These are phyloP conservation scores for Aspergillus sparsus DNA, from an alignment of 495 filamentous ascomycete species.

Conservation along the genomic window DNA sequence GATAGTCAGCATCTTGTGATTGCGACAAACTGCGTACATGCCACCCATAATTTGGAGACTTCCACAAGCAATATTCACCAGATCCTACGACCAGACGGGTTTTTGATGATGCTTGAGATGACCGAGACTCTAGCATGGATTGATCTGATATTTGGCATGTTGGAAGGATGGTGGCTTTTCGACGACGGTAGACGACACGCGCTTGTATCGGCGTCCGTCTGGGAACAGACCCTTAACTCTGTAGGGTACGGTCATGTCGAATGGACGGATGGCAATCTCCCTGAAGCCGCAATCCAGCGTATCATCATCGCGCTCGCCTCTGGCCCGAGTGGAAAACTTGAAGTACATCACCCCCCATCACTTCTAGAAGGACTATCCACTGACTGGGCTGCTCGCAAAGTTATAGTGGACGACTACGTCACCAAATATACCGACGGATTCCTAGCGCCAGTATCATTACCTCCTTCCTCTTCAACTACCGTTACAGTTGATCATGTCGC, in stretches of 20 bases:
- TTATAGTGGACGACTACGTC: no score
- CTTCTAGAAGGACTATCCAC: no score
- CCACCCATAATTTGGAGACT: slow-evolving; percentile 35
- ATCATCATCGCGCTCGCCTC: no score
- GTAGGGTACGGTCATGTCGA: slow-evolving; percentile 38
- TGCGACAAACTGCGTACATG: slow-evolving; percentile 51
- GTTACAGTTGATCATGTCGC: no score
- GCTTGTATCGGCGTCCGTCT: slow-evolving; percentile 27
- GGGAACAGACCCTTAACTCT: slow-evolving; percentile 33
- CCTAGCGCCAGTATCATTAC: no score
- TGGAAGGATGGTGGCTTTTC: slow-evolving; percentile 55
- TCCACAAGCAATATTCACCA: slow-evolving; percentile 35
- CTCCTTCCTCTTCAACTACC: no score
- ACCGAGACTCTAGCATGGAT: slow-evolving; percentile 42
- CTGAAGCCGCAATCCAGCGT: no score
- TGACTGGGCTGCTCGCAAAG: no score
- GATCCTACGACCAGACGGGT: slow-evolving; percentile 43
- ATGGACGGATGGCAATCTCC: slow-evolving; percentile 30
- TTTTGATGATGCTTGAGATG: slow-evolving; percentile 47
- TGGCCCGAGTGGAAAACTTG: no score
- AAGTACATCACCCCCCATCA: no score
- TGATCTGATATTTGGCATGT: slow-evolving; percentile 48
- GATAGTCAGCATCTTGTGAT: slow-evolving; percentile 41
- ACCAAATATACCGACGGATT: no score
- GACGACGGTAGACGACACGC: slow-evolving; percentile 47